Evolutionary conservation across 192 early-diverging fungal genomes (phyloP), one percentile per base, ranked within the genome.

Genomic region (Linnemannia exigua): DNA sequence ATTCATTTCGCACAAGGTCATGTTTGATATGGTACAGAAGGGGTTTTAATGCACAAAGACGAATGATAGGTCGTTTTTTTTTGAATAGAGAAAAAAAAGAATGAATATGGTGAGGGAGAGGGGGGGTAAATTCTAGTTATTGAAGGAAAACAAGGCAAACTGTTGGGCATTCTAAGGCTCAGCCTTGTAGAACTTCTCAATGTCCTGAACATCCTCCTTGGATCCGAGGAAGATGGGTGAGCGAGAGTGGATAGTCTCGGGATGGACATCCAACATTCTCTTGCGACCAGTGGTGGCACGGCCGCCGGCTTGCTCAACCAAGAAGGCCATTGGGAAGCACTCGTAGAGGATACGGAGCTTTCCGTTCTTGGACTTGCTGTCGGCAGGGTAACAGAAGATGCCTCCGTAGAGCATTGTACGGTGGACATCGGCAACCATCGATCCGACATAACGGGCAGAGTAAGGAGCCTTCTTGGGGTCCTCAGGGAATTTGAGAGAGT

Each of bases 381-480:
- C 93, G 74, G 92, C 93, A 1, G 96, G 96, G 87, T 98, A 97
- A 76, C 95, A 91, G 91, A 97, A 97, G 72, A 97, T 92, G n/a
- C 96, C 96, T 75, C 96, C 96, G 70, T 97, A 97, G 47, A 97
- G 91, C 63, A 98, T 88, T 54, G 98, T 99, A 72, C 98, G 94
- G 90, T 99, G 98, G 36, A 99, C 95, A 91, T 99, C 98, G 54
- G 97, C 97, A 17, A 99, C 98, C 98, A 99, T 99, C 70, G 96
- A 97, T 20, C 98, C 98, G 38, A 99, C 96, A 89, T 99, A 99
- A 84, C 98, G 95, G 38, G 97, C 96, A 36, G 94, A 94, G 90
- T 99, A 99, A 22, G 96, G 96, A 2, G 82, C 46, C 84, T 95
- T 94, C 87, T 91, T 92, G 46, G 94, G 94, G 31, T 92, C 93